phyloP scores from a whole-genome alignment of 2,329 filamentous ascomycete species.

The Apiospora marii region DNA sequence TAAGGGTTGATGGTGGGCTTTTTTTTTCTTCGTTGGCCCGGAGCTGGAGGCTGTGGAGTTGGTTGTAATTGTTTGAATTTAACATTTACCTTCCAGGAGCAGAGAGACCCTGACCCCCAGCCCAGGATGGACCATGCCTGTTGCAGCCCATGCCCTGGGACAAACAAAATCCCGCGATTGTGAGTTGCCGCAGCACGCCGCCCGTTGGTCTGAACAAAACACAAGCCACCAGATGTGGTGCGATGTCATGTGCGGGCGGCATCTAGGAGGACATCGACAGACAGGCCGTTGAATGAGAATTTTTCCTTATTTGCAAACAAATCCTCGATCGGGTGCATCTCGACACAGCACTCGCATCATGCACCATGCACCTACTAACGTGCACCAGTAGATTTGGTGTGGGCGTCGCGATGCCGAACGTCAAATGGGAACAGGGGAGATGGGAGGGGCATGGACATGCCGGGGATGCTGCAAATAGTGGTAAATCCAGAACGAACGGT shows the following conservation, averaged over 20 bases:
- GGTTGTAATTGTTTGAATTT: slow-evolving; percentile 19
- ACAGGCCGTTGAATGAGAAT: not conserved
- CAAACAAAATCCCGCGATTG: slow-evolving; percentile 10
- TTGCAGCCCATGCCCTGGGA: slow-evolving; percentile 1
- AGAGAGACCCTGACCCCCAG: slow-evolving; percentile 13
- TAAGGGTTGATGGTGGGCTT: slow-evolving; percentile 2
- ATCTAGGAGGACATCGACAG: not conserved
- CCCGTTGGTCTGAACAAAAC: not conserved
- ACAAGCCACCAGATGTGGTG: not conserved
- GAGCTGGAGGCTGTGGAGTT: slow-evolving; percentile 15
- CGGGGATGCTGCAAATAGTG: not conserved
- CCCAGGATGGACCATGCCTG: slow-evolving; percentile 7
- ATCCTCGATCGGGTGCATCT: slow-evolving; percentile 18
- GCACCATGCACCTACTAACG: slow-evolving; percentile 18
- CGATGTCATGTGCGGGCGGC: not conserved
- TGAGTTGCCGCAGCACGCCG: not conserved
- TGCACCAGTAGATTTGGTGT: slow-evolving; percentile 6
- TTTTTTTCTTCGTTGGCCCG: slow-evolving; percentile 9
- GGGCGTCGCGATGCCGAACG: slow-evolving; percentile 10
- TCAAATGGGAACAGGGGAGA: slow-evolving; percentile 16
- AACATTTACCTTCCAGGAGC: slow-evolving; percentile 8
- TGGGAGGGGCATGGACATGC: slow-evolving; percentile 16
- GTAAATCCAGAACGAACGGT: not conserved
- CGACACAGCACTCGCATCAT: slow-evolving; percentile 4
- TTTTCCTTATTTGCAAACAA: not conserved